Conservation (phyloP, 768 basidiomycete genomes). For the Russula vinacea region DNA sequence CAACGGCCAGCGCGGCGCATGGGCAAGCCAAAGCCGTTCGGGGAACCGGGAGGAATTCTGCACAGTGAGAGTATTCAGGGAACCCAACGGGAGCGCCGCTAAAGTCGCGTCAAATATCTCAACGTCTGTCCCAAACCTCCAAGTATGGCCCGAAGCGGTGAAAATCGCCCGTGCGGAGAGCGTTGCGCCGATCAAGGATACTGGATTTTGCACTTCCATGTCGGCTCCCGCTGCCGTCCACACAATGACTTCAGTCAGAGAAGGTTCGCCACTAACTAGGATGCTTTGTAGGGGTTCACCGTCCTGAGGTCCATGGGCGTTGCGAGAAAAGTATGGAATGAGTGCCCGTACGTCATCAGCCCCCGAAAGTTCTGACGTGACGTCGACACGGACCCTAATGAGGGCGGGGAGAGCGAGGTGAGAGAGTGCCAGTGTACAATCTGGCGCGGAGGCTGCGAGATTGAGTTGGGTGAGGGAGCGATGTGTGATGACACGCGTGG, state of each 20-base stretch:
- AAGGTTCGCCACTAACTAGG: background rate
- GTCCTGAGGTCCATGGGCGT: background rate
- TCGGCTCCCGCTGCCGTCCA: background rate
- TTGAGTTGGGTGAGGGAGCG: slow-evolving; percentile 6
- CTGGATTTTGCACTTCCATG: background rate
- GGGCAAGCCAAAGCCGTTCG: background rate
- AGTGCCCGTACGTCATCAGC: background rate
- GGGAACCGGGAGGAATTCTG: background rate
- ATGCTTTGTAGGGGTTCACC: background rate
- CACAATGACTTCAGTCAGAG: background rate
- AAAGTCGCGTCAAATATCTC: background rate
- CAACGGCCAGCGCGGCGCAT: background rate
- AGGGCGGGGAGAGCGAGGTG: slow-evolving; percentile 17
- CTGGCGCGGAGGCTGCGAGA: background rate
- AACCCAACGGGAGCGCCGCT: background rate
- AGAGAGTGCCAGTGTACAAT: slow-evolving; percentile 10
- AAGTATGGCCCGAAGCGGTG: background rate
- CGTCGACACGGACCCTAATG: background rate
- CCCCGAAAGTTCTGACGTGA: background rate
- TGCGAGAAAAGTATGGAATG: slow-evolving; percentile 2
- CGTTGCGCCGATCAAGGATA: background rate
- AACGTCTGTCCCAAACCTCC: background rate
- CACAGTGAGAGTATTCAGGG: background rate
- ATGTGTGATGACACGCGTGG: background rate
- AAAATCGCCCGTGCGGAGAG: background rate